Evolutionary conservation across 2,329 filamentous ascomycete species (phyloP).

Genomic region (Talaromyces sp.): DNA sequence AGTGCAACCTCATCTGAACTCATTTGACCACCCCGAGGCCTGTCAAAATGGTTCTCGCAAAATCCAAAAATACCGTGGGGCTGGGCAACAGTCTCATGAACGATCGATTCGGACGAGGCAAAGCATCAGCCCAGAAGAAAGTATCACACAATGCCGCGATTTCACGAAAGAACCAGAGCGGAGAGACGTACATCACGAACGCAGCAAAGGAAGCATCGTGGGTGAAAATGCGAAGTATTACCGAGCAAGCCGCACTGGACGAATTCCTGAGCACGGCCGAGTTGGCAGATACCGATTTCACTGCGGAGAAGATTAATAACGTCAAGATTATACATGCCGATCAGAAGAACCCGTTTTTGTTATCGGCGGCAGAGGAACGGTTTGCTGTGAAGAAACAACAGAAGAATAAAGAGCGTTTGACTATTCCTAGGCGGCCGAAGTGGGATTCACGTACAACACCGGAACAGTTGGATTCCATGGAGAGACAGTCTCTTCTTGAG

Average conservation of each 20-base stretch:
- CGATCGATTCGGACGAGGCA: conserved; percentile 93
- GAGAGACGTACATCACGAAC: conserved; percentile 88
- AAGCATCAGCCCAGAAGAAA: conserved; percentile 77
- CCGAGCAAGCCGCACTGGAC: conserved; percentile 92
- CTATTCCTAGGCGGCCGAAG: conserved; percentile 81
- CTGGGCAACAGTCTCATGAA: conserved; percentile 98
- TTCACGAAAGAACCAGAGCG: conserved; percentile 68
- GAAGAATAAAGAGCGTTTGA: conserved; percentile 72
- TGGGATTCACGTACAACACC: conserved; percentile 87
- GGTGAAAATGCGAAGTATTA: conserved; percentile 99
- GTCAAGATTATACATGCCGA: conserved; percentile 98
- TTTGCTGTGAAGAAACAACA: conserved; percentile 75
- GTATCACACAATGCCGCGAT: conserved; percentile 62
- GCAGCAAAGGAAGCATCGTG: conserved; percentile 86
- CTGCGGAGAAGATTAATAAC: conserved; percentile 97
- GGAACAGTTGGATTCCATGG: conserved; percentile 71
- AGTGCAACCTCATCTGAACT: not conserved
- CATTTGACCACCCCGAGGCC: conserved; percentile 12
- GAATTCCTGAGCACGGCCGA: conserved; percentile 96
- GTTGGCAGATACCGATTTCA: conserved; percentile 97
- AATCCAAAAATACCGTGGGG: conserved; percentile 92
- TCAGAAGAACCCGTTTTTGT: conserved; percentile 89
- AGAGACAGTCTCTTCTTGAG: conserved; percentile 75
- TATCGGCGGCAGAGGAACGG: conserved; percentile 80
- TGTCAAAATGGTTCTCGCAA: conserved; percentile 68